Evolutionary conservation across 495 filamentous ascomycete genomes (phyloP).

Genomic region (Alectoria sarmentosa): DNA sequence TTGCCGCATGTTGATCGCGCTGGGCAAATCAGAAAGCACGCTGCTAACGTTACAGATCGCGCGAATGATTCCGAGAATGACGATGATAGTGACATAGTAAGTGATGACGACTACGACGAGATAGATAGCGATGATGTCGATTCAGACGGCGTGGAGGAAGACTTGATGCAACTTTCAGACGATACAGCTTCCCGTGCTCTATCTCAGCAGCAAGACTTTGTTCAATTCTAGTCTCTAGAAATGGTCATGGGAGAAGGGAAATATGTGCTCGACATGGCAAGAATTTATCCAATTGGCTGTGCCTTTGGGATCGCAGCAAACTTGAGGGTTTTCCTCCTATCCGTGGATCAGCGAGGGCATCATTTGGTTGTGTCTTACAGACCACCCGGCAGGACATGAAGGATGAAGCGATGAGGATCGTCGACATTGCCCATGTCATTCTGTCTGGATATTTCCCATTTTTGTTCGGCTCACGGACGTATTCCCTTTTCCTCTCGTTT

Average conservation of each 20-base stretch:
- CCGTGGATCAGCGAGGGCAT: background rate
- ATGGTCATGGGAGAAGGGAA: background rate
- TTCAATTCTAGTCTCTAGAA: constrained; percentile 42
- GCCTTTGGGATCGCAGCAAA: constrained; percentile 4
- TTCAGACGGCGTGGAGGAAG: constrained; percentile 77
- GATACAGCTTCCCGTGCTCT: constrained; percentile 47
- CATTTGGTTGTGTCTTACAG: background rate
- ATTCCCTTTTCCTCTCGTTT: background rate
- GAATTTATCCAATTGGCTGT: background rate
- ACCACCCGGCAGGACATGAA: background rate
- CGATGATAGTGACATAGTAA: constrained; percentile 70
- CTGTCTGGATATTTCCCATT: background rate
- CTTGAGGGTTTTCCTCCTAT: background rate
- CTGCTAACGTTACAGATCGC: constrained; percentile 35
- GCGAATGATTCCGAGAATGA: constrained; percentile 35
- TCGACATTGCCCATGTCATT: background rate
- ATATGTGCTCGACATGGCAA: background rate
- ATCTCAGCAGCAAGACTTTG: constrained; percentile 61
- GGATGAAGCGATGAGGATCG: background rate
- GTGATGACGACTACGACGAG: constrained; percentile 70
- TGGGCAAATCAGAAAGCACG: constrained; percentile 56
- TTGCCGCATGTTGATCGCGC: constrained; percentile 86
- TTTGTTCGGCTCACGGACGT: background rate
- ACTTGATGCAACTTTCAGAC: constrained; percentile 41
- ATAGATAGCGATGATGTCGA: constrained; percentile 83